These are phyloP conservation scores for Trichophaea hybrida DNA, from an alignment of 2,329 filamentous ascomycete species.

Conservation along the genomic window DNA sequence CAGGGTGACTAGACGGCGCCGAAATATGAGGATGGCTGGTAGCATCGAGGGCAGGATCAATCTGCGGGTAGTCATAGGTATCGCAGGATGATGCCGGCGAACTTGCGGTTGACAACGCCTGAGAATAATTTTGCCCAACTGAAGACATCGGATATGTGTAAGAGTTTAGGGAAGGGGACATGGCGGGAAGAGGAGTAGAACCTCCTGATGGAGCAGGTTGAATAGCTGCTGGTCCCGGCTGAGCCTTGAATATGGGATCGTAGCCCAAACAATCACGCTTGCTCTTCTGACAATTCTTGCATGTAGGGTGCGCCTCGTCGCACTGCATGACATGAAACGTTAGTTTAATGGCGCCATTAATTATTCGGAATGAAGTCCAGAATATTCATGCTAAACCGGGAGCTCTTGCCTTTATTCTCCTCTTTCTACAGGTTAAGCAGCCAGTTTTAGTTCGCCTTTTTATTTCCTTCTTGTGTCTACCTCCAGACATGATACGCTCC, in stretches of 20 bases:
- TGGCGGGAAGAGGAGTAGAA: slow-evolving; percentile 23
- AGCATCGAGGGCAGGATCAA: slow-evolving; percentile 51
- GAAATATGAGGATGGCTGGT: slow-evolving; percentile 28
- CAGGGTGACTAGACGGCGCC: slow-evolving; percentile 18
- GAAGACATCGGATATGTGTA: slow-evolving; percentile 18
- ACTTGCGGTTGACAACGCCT: slow-evolving; percentile 32
- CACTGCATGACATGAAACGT: slow-evolving; percentile 46
- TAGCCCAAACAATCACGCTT: slow-evolving; percentile 78
- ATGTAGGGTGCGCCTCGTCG: slow-evolving; percentile 86
- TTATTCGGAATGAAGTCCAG: not conserved
- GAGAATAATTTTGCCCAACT: slow-evolving; percentile 28
- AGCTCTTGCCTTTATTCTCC: slow-evolving; percentile 55
- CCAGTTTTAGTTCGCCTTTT: slow-evolving; percentile 61
- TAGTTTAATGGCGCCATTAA: not conserved
- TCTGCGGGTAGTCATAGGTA: slow-evolving; percentile 43
- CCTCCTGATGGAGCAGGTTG: slow-evolving; percentile 47
- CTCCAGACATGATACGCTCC: slow-evolving; percentile 45
- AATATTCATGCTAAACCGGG: not conserved
- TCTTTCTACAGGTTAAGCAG: slow-evolving; percentile 50
- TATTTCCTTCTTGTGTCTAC: slow-evolving; percentile 51
- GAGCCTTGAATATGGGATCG: slow-evolving; percentile 73
- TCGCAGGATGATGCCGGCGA: slow-evolving; percentile 35
- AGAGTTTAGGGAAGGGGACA: slow-evolving; percentile 34
- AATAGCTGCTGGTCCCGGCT: slow-evolving; percentile 53
- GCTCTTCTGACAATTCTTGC: slow-evolving; percentile 78